phyloP scores from a whole-genome alignment of 257 asterid species.

The Phtheirospermum japonicum region DNA sequence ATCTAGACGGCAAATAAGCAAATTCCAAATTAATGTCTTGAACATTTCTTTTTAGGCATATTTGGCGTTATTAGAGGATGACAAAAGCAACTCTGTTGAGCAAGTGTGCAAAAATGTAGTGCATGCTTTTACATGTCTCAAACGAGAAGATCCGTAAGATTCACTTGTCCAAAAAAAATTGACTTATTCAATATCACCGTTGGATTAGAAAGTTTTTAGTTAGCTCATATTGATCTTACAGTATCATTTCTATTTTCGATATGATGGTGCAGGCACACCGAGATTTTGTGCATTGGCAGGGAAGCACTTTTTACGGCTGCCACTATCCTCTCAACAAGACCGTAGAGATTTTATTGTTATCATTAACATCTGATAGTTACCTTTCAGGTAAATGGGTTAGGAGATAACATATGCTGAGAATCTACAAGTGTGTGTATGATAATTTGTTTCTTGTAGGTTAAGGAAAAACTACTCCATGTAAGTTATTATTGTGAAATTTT shows the following conservation, averaged over 20 bases:
- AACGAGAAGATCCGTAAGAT: constrained; percentile 64
- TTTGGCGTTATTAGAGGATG: constrained; percentile 49
- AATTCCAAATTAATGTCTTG: constrained; percentile 8
- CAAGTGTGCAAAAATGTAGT: constrained; percentile 58
- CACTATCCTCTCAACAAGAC: constrained; percentile 46
- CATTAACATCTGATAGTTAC: background rate
- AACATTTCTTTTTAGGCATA: constrained; percentile 53
- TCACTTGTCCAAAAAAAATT: constrained; percentile 4
- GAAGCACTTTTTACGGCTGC: constrained; percentile 77
- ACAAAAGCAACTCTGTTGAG: constrained; percentile 33
- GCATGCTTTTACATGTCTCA: constrained; percentile 66
- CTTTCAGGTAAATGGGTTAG: background rate
- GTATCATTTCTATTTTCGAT: constrained; percentile 1
- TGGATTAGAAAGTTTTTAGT: background rate
- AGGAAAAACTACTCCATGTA: too few species aligned
- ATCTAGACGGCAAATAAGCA: constrained; percentile 12
- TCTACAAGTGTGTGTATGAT: too few species aligned
- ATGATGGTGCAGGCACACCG: constrained; percentile 47
- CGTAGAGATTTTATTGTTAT: constrained; percentile 24
- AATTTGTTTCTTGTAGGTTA: too few species aligned
- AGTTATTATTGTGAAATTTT: too few species aligned
- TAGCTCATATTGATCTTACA: constrained; percentile 19
- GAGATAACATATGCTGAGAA: background rate
- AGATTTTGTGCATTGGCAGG: constrained; percentile 40
- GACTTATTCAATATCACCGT: background rate